Evolutionary conservation across 352 stramenopile species (phyloP), one percentile per base, ranked within the genome.

Genomic region (Globisporangium carolinianum): DNA sequence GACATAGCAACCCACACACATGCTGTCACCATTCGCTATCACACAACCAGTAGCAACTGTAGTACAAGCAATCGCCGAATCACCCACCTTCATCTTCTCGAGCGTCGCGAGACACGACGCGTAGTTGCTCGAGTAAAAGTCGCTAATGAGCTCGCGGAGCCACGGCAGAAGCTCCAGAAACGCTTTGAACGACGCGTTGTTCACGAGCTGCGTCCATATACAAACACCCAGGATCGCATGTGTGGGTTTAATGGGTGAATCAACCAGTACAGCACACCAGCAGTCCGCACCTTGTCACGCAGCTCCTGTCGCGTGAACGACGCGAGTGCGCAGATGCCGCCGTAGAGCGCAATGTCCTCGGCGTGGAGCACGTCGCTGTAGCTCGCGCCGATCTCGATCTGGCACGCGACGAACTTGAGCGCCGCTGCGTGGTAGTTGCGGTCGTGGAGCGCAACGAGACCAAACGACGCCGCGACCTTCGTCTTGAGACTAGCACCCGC

Each of bases 41-140:
- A 24, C 24, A 1, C 24, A 24, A 24, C 2, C 24, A 24, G 24
- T 24, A 24, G 24, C 24, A 24, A 24, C 24, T 24, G 24, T 24
- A 24, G 24, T 24, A 24, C 24, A 24, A 24, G 24, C 24, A 24
- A 24, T 24, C 24, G 24, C 1, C 24, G 24, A 24, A 24, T 24
- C 24, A 38, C 49, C 11, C 54, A 91, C 82, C 77, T 91, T 89
- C 58, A 77, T 84, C 47, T 75, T 78, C 55, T 89, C 83, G 1
- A 96, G 72, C 32, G 72, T 73, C 42, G 89, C 65, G n/a, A 95
- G 67, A 51, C 86, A 92, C 6, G 71, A 75, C 18, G 85, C 76
- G 58, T 96, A 96, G 53, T 94, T 89, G 60, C 85, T 93, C 50
- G 75, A 82, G 69, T 94, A 91, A 49, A 96, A 96, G 46, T 92